Evolutionary conservation across 352 stramenopile species (phyloP).

Genomic region (Saprolegnia parasitica): DNA sequence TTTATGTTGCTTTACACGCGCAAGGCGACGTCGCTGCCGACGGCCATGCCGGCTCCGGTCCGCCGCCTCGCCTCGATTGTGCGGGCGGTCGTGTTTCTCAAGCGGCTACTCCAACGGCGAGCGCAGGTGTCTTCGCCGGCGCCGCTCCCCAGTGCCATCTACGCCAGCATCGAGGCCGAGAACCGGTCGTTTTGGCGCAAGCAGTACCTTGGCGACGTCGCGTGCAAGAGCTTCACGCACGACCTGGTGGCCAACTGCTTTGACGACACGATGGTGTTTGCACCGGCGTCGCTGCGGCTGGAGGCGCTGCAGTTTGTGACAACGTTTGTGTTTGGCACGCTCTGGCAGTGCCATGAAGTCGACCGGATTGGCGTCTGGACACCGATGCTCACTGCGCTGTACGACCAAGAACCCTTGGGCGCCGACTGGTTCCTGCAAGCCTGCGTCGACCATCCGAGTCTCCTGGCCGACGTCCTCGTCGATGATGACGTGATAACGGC

Average conservation of each 20-base stretch:
- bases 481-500: slow-evolving; percentile 38
- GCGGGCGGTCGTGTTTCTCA: slow-evolving; percentile 27
- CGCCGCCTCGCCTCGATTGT: neutral
- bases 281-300: slow-evolving; percentile 58
- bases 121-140: neutral
- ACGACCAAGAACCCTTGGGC: slow-evolving; percentile 59
- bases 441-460: slow-evolving; percentile 51
- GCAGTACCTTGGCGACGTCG: slow-evolving; percentile 71
- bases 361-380: slow-evolving; percentile 72
- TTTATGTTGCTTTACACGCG: slow-evolving; percentile 86
- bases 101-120: neutral
- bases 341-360: slow-evolving; percentile 78
- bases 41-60: slow-evolving; percentile 11
- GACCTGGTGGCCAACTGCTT: slow-evolving; percentile 64
- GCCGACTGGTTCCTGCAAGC: slow-evolving; percentile 69
- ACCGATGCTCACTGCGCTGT: slow-evolving; percentile 58
- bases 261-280: slow-evolving; percentile 34
- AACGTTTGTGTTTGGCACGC: slow-evolving; percentile 82
- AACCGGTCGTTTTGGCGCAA: slow-evolving; percentile 85
- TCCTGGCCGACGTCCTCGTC: slow-evolving; percentile 72
- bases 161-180: slow-evolving; percentile 68
- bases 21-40: slow-evolving; percentile 39
- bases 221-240: slow-evolving; percentile 77
- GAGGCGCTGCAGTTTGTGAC: slow-evolving; percentile 73
- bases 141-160: slow-evolving; percentile 52